phyloP scores from a whole-genome alignment of 108 stramenopile genomes.

The Cyclostephanos tholiformis region DNA sequence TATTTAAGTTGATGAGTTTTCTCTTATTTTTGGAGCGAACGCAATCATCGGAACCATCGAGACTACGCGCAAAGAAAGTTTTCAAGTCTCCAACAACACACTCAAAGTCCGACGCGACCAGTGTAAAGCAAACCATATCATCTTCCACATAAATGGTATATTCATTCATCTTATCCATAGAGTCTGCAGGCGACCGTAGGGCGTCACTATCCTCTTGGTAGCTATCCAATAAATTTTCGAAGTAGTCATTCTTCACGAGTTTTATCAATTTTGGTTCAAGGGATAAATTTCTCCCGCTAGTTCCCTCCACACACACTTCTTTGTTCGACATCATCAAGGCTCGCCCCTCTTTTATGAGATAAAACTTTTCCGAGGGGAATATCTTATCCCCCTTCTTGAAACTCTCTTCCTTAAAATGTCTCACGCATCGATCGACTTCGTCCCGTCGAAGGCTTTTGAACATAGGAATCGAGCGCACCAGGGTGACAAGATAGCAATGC shows the following conservation, averaged over 20 bases:
- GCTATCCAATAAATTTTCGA: slow-evolving; percentile 62
- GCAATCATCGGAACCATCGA: not conserved
- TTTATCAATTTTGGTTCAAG: not conserved
- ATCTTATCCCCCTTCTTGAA: slow-evolving; percentile 2
- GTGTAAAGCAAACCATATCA: slow-evolving; percentile 49
- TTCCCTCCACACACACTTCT: not conserved
- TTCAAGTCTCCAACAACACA: not conserved
- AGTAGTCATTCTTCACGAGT: slow-evolving; percentile 59
- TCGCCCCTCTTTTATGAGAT: slow-evolving; percentile 3
- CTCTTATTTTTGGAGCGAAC: slow-evolving; percentile 1
- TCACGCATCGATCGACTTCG: not conserved
- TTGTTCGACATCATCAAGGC: not conserved
- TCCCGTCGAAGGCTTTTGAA: not conserved
- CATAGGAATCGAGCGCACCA: not conserved
- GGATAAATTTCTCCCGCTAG: not conserved
- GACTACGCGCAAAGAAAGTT: not conserved
- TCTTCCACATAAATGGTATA: slow-evolving; percentile 59
- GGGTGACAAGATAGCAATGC: not conserved
- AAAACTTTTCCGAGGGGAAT: not conserved
- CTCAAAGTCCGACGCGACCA: slow-evolving; percentile 51
- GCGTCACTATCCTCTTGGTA: slow-evolving; percentile 43
- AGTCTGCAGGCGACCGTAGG: slow-evolving; percentile 6
- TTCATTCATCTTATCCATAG: slow-evolving; percentile 35
- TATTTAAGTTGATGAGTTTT: slow-evolving; percentile 37
- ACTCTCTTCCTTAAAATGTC: slow-evolving; percentile 12